Conservation (phyloP, 139 green algal species). For the Limnomonas spitsbergensis region DNA sequence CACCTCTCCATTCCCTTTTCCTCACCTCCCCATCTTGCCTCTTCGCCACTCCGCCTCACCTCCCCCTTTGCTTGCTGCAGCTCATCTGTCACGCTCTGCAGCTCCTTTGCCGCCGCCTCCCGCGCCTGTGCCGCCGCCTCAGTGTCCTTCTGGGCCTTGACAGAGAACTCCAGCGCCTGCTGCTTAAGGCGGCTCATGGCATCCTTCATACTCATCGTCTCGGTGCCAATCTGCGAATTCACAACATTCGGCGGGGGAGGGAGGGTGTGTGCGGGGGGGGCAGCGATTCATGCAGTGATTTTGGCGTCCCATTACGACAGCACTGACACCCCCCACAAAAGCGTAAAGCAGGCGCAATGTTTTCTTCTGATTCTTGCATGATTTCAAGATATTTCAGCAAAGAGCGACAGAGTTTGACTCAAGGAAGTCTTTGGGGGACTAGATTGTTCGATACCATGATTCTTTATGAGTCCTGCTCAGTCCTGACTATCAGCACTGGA, state of each 20-base stretch:
- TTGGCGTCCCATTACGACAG: background rate
- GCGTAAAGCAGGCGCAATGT: background rate
- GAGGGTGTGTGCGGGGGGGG: too few species aligned
- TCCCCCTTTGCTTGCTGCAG: background rate
- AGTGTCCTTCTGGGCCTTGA: constrained; percentile 33
- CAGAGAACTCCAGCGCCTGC: constrained; percentile 33
- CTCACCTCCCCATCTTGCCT: background rate
- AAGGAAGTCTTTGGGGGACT: too few species aligned
- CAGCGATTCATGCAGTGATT: background rate
- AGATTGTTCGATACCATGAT: too few species aligned
- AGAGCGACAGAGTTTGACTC: too few species aligned
- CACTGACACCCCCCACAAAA: background rate
- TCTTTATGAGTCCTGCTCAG: too few species aligned
- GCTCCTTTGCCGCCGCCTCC: constrained; percentile 4
- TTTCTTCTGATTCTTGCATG: background rate
- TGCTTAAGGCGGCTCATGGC: constrained; percentile 49
- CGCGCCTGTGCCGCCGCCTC: constrained; percentile 20
- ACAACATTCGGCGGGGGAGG: background rate
- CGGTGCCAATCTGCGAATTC: constrained; percentile 21
- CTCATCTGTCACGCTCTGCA: background rate
- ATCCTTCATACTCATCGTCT: constrained; percentile 35
- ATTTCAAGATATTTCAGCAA: background rate
- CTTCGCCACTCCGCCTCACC: background rate
- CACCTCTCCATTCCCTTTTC: background rate
- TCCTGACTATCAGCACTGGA: too few species aligned